Conservation (phyloP, 2,329 filamentous ascomycete genomes). For the Podosphaera leucotricha region DNA sequence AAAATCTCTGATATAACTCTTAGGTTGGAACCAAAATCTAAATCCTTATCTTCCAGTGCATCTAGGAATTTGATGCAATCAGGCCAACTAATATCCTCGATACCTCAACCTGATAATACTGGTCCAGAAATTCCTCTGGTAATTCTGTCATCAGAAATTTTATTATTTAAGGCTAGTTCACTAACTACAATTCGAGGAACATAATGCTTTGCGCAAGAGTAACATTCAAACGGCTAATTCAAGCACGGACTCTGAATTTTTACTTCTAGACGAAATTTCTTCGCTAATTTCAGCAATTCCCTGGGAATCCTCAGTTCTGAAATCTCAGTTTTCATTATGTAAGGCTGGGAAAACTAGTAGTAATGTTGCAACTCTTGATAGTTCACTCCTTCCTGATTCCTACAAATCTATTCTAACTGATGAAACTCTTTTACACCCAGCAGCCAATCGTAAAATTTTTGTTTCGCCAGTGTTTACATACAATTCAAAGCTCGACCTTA, state of each 20-base stretch:
- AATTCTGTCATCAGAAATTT: constrained; percentile 4
- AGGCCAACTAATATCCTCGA: constrained; percentile 10
- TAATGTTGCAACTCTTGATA: neutral
- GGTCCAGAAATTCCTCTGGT: constrained; percentile 10
- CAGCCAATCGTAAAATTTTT: neutral
- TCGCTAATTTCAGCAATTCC: neutral
- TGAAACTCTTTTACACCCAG: neutral
- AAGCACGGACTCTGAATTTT: neutral
- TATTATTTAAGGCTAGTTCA: neutral
- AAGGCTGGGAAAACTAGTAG: neutral
- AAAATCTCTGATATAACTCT: constrained; percentile 6
- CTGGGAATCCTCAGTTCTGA: neutral
- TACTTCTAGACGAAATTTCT: neutral
- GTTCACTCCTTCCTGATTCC: neutral
- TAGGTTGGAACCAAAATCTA: constrained; percentile 5
- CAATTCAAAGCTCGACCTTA: neutral
- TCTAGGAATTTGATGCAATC: constrained; percentile 11
- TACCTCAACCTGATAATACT: constrained; percentile 7
- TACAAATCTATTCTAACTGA: neutral
- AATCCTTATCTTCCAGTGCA: constrained; percentile 9
- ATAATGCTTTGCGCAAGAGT: neutral
- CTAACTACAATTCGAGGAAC: neutral
- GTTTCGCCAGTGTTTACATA: neutral
- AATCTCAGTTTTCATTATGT: neutral
- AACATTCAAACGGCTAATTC: neutral